Base-by-base conservation (phyloP, 2,329 filamentous ascomycete species). In the Curvularia spicifera region DNA sequence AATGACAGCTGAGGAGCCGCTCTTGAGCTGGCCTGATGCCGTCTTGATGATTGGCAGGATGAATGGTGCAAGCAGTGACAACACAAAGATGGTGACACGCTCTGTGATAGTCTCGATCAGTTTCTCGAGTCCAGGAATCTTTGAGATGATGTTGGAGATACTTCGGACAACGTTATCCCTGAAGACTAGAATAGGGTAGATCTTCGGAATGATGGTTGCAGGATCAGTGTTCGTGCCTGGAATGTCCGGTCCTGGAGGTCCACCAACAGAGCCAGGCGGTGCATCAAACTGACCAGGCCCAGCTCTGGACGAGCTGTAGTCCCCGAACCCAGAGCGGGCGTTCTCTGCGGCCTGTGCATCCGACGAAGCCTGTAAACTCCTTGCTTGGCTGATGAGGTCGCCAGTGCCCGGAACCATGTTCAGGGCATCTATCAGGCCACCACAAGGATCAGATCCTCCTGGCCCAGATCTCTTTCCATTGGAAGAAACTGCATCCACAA, bases 31-130 rank as follows among this genome's bases (percentile, higher is more conserved):
- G 71, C 93, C 88, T 22, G 92, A 94, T 5, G 94, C 92, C 52
- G 90, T 87, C 51, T 89, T 90, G 76, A 99, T 97, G 73, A 99
- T 89, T 10, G 95, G 95, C 55, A 93, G 87, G 61, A 99, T 85
- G 76, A 96, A 98, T 0, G 95, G 95, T 0, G 95, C 91, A 18
- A 99, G 84, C 1, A 99, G 85, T 5, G 93, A 93, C 61, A 99
- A 85, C 50, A 99, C 87, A 74, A 98, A 98, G 6, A 97, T 84
- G 0, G 94, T 97, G 40, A 99, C 82, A 1, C 91, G 94, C 79
- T 99, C 95, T 55, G 90, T 91, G 69, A 99, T 96, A 69, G 92
- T 94, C 64, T 98, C 94, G 22, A 98, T 87, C n/a, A 97, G 82
- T 60, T 89, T 81, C 78, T 97, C 92, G 4, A 99, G 83, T 0